Conservation (phyloP, 768 basidiomycete genomes). For the Tulasnella sp. region DNA sequence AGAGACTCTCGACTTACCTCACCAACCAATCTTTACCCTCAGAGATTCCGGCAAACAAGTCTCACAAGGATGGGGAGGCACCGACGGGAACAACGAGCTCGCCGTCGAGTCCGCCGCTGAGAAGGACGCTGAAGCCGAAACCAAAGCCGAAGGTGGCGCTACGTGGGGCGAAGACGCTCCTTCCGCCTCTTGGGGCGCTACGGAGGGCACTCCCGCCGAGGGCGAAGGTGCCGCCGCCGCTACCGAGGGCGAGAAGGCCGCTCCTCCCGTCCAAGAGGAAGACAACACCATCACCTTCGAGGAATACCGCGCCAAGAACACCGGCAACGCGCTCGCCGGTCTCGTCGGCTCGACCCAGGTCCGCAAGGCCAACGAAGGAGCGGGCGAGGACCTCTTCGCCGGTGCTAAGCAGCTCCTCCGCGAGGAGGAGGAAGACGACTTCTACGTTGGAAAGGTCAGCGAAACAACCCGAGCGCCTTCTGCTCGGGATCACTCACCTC, state of each 20-base stretch:
- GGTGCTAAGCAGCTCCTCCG: constrained; percentile 50
- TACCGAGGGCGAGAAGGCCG: constrained; percentile 24
- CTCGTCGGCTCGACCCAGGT: constrained; percentile 66
- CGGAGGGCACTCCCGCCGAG: constrained; percentile 21
- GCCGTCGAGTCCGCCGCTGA: constrained; percentile 67
- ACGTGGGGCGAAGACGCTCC: constrained; percentile 27
- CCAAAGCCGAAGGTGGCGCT: constrained; percentile 20
- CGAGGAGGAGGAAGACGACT: constrained; percentile 54
- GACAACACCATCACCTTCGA: constrained; percentile 92
- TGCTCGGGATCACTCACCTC: neutral
- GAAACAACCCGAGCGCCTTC: constrained; percentile 9
- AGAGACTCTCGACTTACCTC: neutral
- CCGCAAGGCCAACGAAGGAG: constrained; percentile 73
- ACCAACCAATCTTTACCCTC: constrained; percentile 13
- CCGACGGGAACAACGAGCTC: constrained; percentile 75
- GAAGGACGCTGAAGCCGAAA: constrained; percentile 54
- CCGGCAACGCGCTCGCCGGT: constrained; percentile 37
- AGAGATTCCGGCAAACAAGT: constrained; percentile 95
- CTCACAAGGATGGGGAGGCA: constrained; percentile 91
- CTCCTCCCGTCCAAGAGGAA: constrained; percentile 43
- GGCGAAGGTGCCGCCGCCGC: constrained; percentile 19
- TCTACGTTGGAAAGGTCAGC: constrained; percentile 82
- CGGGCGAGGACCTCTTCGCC: constrained; percentile 56
- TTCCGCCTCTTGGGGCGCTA: constrained; percentile 18
- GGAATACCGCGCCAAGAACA: constrained; percentile 78